Evolutionary conservation across 148 eudicot genomes (phyloP), one percentile per base, ranked within the genome.

Genomic region (Silene latifolia): DNA sequence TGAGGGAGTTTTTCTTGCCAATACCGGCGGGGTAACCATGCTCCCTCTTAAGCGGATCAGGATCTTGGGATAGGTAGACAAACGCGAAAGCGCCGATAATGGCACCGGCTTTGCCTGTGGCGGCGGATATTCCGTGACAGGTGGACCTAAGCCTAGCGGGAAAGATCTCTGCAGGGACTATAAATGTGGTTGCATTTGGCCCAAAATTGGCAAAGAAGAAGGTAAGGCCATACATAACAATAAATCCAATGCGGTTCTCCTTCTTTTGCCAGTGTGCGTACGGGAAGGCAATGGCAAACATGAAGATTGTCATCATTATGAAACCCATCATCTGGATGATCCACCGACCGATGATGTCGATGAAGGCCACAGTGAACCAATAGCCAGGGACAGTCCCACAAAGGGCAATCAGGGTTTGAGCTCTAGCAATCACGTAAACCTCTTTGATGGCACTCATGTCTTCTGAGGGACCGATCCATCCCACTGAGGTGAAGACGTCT

Each of bases 141-240:
- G 97, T 92, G 5, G 97, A 88, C 62, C 97, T 83, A n/a, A 92
- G 73, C 83, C 95, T 81, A 0, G 97, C 94, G 0, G 97, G 97
- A 75, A 89, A 92, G 24, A 92, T 87, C 81, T 92, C 97, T 0
- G 94, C 94, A 0, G 97, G 97, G 8, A 92, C 88, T 0, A 92
- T 81, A n/a, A 92, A 92, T 1, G 97, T 92, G 3, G 95, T 92
- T 0, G 97, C 88, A 48, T 92, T 92, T 0, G 97, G 97, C 7
- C 92, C 97, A 32, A 92, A 92, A 65, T 92, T 92, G 13, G 95
- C 87, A 21, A 92, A 92, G 83, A 92, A 92, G 74, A 92, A 92
- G 0, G 97, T 92, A 0, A 89, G 82, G 0, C 87, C 86, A 54
- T 92, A 92, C 87, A 92, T 87, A 0, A 88, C 10, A 17, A 92